Conservation (phyloP, 805 yeast genomes). For the Saccharomycopsis sp. region DNA sequence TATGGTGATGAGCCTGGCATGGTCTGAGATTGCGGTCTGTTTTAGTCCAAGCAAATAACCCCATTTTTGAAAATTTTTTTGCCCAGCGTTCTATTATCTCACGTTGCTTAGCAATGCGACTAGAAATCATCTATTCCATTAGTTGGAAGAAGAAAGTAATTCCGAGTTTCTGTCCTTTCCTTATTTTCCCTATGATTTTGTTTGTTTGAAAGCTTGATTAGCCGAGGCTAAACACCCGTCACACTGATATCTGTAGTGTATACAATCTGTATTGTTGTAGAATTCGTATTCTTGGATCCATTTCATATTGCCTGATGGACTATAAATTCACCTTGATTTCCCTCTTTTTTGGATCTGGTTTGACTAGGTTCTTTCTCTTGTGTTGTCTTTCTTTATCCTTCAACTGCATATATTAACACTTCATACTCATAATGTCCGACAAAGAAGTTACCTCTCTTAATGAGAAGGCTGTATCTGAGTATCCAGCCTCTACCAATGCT, state of each 20-base stretch:
- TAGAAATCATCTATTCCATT: neutral
- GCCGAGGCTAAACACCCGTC: neutral
- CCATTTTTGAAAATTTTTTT: neutral
- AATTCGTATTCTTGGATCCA: neutral
- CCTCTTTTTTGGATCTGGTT: slow-evolving; percentile 4
- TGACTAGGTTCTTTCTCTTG: neutral
- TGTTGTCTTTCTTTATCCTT: neutral
- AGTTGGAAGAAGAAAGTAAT: neutral
- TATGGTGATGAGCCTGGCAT: neutral
- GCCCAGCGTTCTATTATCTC: neutral
- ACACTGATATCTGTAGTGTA: neutral
- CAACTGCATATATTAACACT: neutral
- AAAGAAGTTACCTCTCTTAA: slow-evolving; percentile 12
- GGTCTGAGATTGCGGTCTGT: neutral
- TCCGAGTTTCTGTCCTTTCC: neutral
- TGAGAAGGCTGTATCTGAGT: neutral
- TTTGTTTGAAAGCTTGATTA: neutral
- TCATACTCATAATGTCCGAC: neutral
- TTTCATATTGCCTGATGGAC: neutral
- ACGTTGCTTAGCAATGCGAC: neutral
- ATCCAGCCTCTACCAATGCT: neutral
- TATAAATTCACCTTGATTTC: slow-evolving; percentile 8
- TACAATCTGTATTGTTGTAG: neutral
- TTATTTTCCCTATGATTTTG: neutral
- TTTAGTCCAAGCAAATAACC: neutral